Conservation (phyloP, 2,329 filamentous ascomycete species). For the Neofusicoccum ribis region DNA sequence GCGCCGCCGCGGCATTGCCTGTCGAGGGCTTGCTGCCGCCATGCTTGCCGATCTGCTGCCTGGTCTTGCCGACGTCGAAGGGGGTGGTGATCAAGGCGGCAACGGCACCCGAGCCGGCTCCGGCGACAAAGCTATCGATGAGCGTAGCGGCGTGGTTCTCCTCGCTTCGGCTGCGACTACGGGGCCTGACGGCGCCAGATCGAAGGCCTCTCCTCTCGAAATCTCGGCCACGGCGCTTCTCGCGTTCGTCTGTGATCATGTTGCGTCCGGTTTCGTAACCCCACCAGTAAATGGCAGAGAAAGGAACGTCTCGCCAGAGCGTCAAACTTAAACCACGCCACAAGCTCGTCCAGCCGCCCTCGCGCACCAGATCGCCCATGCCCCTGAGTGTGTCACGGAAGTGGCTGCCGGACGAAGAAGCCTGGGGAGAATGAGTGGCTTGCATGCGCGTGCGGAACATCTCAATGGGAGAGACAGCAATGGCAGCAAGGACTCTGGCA, state of each 20-base stretch:
- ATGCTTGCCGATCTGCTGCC: slow-evolving; percentile 80
- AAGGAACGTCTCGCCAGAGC: slow-evolving; percentile 94
- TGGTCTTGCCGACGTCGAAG: slow-evolving; percentile 96
- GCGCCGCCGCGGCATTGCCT: slow-evolving; percentile 33
- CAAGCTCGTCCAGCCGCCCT: slow-evolving; percentile 74
- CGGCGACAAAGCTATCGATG: slow-evolving; percentile 84
- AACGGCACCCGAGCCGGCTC: slow-evolving; percentile 77
- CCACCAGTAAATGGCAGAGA: slow-evolving; percentile 97
- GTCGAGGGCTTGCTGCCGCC: slow-evolving; percentile 22
- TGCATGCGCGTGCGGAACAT: slow-evolving; percentile 93
- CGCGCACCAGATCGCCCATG: slow-evolving; percentile 74
- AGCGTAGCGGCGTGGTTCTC: slow-evolving; percentile 78
- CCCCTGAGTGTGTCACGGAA: slow-evolving; percentile 77
- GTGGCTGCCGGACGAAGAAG: slow-evolving; percentile 53
- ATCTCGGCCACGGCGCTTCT: slow-evolving; percentile 35
- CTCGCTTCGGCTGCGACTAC: slow-evolving; percentile 41
- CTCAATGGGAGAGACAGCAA: slow-evolving; percentile 85
- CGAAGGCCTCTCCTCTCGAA: slow-evolving; percentile 34
- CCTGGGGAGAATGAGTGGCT: slow-evolving; percentile 58
- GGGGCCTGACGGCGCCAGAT: slow-evolving; percentile 32
- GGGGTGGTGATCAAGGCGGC: slow-evolving; percentile 89
- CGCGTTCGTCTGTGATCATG: slow-evolving; percentile 66
- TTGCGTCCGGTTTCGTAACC: slow-evolving; percentile 86
- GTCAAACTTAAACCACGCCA: slow-evolving; percentile 91
- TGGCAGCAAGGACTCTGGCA: slow-evolving; percentile 77